Evolutionary conservation across 331 rosid genomes (phyloP), one percentile per base, ranked within the genome.

Genomic region (Rhamnella rubrinervis): DNA sequence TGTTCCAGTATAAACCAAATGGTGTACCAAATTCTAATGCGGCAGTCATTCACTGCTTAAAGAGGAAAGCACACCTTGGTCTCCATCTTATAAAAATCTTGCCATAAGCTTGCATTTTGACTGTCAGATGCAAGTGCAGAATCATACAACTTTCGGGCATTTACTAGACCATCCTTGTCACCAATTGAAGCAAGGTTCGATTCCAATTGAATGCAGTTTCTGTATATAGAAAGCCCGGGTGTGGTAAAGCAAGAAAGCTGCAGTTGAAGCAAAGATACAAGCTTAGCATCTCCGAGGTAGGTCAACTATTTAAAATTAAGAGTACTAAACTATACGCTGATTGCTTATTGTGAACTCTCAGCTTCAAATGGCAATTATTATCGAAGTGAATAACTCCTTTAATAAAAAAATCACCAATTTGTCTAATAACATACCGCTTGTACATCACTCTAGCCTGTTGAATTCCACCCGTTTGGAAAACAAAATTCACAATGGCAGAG

Each of bases 171-270:
- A 66, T 72, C 85, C 81, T 84, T 91, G 71, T 87, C 86, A 60
- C 97, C 92, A 18, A 49, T 59, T 47, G 84, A 84, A 50, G 98
- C 88, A 72, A 91, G 79, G 71, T 85, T 87, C 72, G 86, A 73
- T 86, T 93, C 97, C 77, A 93, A 73, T 70, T 87, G 92, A 62
- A 88, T 88, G 85, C 97, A 91, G 15, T 79, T 78, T 60, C 66
- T 85, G 77, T 79, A 89, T 65, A 84, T 40, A 52, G 79, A 89
- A 74, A 91, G 88, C 69, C 98, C 96, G 98, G 95, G 79, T 61
- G 96, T 23, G 97, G 96, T 65, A 93, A 78, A 70, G 87, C 87
- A 39, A 81, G 81, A 84, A 76, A 93, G 66, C 98, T 93, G 97
- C 78, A 82, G 73, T 70, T 63, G 63, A 59, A 83, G 70, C 58